Evolutionary conservation across 2,329 filamentous ascomycete species (phyloP), one percentile per base, ranked within the genome.

Genomic region (Nannizziopsis arthrosporioides): DNA sequence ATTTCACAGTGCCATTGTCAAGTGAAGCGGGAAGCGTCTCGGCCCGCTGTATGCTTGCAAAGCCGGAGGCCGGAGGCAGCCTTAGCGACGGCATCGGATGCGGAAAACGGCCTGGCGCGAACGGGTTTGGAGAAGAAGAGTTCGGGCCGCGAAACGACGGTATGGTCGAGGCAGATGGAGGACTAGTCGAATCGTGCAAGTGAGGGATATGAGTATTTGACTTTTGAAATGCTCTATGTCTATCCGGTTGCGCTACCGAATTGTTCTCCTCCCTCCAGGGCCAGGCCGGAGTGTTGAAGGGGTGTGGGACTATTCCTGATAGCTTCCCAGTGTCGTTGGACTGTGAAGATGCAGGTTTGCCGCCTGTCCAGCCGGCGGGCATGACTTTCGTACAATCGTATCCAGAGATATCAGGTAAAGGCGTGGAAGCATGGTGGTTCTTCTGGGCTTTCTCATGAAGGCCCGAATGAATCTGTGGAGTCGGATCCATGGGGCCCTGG

Each of bases 1-100:
- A 68, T 1, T 63, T 61, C 1, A 75, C 71, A 0, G 64, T 43
- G 17, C 57, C 67, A 12, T 64, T 59, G 18, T 79, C 75, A 2
- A 73, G 53, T 5, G 68, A 65, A 4, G 67, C 55, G 0, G 79
- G 78, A n/a, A 78, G 56, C 0, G 77, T 81, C 47, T 75, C 74
- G 0, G 75, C 70, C 32, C 73, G 61, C 30, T 51, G 51, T 5
- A 55, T 39, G 11, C 42, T 6, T 10, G 42, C 44, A 18, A 18
- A 11, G n/a, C 44, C 40, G 19, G 43, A 37, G n/a, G 36, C 34
- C 9, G 47, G 32, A 11, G 37, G 18, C 3, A 44, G 34, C 22
- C 6, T 6, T 15, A 45, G 27, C 1, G 43, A 27, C 31, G 47
- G 42, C 22, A 18, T 19, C 31, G 42, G 18, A 11, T 11, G 2